These are phyloP conservation scores for Podila epicladia DNA, from an alignment of 192 early-diverging fungal species.

Conservation along the genomic window DNA sequence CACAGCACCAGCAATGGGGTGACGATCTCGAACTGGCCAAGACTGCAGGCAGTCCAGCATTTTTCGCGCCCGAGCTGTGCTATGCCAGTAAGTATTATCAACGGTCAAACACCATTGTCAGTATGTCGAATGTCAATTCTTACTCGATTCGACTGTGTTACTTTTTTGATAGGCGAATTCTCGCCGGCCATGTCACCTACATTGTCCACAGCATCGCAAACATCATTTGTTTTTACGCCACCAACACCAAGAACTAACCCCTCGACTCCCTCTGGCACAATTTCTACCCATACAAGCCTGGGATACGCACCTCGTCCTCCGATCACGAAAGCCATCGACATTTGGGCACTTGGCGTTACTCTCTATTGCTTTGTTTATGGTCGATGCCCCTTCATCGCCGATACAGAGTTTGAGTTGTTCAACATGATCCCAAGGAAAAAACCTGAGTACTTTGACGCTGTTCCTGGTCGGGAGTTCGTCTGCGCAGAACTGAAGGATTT, in stretches of 20 bases:
- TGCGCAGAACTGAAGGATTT: conserved; percentile 76
- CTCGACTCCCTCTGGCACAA: conserved; percentile 22
- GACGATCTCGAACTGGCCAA: conserved; percentile 91
- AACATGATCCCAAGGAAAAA: conserved; percentile 84
- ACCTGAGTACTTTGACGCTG: conserved; percentile 64
- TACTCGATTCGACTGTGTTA: background rate
- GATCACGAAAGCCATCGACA: conserved; percentile 91
- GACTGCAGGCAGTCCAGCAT: conserved; percentile 96
- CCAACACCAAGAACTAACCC: conserved; percentile 31
- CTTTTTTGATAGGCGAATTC: conserved; percentile 36
- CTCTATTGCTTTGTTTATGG: conserved; percentile 96
- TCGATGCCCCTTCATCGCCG: conserved; percentile 90
- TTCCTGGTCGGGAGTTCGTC: conserved; percentile 61
- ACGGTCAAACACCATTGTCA: background rate
- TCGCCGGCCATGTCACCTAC: conserved; percentile 32
- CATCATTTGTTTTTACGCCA: conserved; percentile 39
- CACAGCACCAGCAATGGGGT: conserved; percentile 53
- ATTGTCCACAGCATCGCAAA: conserved; percentile 30
- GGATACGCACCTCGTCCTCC: conserved; percentile 50
- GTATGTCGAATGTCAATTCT: background rate
- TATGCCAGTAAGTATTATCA: conserved; percentile 61
- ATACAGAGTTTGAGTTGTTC: conserved; percentile 97
- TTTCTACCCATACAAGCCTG: conserved; percentile 15
- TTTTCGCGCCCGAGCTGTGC: conserved; percentile 98
- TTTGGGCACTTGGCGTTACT: conserved; percentile 98